A percentile compares a stretch with the other conserved stretches of the same genome.
phyloP scores from a whole-genome alignment of 768 basidiomycete genomes.

The Podaxis sp. region DNA sequence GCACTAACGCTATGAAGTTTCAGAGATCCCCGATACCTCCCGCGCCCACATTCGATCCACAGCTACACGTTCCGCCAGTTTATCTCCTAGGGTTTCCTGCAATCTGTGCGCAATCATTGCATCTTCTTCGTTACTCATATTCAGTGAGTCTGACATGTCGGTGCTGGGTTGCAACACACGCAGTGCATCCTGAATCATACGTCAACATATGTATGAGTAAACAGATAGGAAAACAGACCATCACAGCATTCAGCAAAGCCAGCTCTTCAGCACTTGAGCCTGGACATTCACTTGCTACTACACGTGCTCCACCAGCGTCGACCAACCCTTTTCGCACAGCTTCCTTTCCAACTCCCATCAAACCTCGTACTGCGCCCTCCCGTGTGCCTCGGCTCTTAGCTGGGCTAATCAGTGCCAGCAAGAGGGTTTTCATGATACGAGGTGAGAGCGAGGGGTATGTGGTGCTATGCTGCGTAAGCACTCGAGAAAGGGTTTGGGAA shows the following conservation, averaged over 20 bases:
- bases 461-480: conserved; percentile 79
- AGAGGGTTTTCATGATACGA: conserved; percentile 90
- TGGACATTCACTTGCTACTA: conserved; percentile 65
- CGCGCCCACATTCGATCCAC: conserved; percentile 64
- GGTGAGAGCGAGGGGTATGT: conserved; percentile 85
- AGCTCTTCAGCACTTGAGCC: conserved; percentile 33
- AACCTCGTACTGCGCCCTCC: conserved; percentile 86
- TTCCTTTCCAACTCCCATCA: conserved; percentile 81
- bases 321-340: conserved; percentile 80
- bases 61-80: conserved; percentile 53
- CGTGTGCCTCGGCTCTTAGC: conserved; percentile 76
- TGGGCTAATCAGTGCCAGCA: conserved; percentile 74
- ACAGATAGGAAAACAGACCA: conserved; percentile 37
- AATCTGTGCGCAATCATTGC: conserved; percentile 40
- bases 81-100: conserved; percentile 52
- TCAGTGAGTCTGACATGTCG: conserved; percentile 54
- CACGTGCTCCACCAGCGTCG: conserved; percentile 73
- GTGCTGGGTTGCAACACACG: conserved; percentile 53
- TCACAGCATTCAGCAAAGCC: conserved; percentile 51
- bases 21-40: conserved; percentile 42
- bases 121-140: conserved; percentile 46
- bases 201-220: background rate
- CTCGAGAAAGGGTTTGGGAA: conserved; percentile 76
- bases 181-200: conserved; percentile 49
- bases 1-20: background rate